These are phyloP conservation scores for Candida nanaspora DNA, from an alignment of 805 yeast species.

Conservation along the genomic window DNA sequence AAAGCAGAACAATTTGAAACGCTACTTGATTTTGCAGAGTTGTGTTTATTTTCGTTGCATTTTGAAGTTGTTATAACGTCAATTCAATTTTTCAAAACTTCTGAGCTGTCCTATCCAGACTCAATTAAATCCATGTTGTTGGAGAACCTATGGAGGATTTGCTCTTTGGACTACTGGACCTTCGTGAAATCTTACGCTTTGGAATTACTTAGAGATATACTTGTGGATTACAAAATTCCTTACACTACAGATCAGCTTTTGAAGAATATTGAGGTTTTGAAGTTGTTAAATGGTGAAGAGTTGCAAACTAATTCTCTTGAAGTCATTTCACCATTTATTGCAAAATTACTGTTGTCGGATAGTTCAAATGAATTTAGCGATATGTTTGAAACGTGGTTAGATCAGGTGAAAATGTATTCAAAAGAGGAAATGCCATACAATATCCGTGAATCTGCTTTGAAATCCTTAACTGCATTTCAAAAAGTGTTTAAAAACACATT, in stretches of 20 bases:
- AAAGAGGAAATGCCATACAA: slow-evolving; percentile 39
- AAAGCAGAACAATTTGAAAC: slow-evolving; percentile 10
- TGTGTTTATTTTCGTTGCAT: slow-evolving; percentile 30
- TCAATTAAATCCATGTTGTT: slow-evolving; percentile 2
- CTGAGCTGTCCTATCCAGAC: no score
- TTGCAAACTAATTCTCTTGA: slow-evolving; percentile 43
- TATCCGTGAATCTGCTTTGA: slow-evolving; percentile 37
- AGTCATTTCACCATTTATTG: slow-evolving; percentile 39
- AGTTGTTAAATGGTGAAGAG: slow-evolving; percentile 31
- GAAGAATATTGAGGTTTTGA: slow-evolving; percentile 21
- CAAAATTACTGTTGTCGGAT: slow-evolving; percentile 1
- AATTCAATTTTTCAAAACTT: slow-evolving; percentile 23
- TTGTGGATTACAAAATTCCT: slow-evolving; percentile 2
- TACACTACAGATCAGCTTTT: slow-evolving; percentile 7
- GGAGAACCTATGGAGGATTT: slow-evolving; percentile 16
- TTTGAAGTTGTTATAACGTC: slow-evolving; percentile 41
- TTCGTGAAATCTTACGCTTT: slow-evolving; percentile 38
- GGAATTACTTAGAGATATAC: slow-evolving; percentile 22
- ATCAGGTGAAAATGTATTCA: slow-evolving; percentile 20
- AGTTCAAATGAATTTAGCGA: no score
- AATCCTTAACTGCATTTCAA: slow-evolving; percentile 31
- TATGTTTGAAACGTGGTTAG: slow-evolving; percentile 21
- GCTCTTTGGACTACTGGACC: slow-evolving; percentile 29
- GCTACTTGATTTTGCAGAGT: slow-evolving; percentile 20
- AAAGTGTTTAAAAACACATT: slow-evolving; percentile 3